Conservation (phyloP, 192 early-diverging fungal genomes). For the Mortierella antarctica region DNA sequence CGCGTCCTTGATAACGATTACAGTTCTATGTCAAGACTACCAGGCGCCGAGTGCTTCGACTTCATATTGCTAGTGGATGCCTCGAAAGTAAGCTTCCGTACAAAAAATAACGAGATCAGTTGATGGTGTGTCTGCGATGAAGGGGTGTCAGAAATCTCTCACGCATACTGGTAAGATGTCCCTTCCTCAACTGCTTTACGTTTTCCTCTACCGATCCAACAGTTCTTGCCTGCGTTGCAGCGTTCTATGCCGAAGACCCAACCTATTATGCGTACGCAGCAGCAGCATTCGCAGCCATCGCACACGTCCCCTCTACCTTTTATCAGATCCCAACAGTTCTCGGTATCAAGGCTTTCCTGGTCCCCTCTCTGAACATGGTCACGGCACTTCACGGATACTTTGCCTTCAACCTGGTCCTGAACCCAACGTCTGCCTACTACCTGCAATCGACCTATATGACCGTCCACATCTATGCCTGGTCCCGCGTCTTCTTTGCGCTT, state of each 20-base stretch:
- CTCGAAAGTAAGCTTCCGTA: slow-evolving; percentile 28
- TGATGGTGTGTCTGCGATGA: background rate
- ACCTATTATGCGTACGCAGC: slow-evolving; percentile 42
- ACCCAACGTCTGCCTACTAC: slow-evolving; percentile 43
- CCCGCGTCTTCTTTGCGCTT: slow-evolving; percentile 47
- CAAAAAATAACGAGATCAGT: background rate
- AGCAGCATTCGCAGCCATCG: slow-evolving; percentile 17
- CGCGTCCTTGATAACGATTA: background rate
- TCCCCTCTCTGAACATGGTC: slow-evolving; percentile 32
- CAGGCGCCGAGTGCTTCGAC: slow-evolving; percentile 28
- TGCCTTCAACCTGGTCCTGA: slow-evolving; percentile 36
- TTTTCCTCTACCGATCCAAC: background rate
- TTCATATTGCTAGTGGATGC: slow-evolving; percentile 43
- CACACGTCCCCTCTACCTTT: slow-evolving; percentile 45
- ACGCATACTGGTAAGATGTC: background rate
- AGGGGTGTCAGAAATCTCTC: background rate
- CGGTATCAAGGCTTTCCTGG: slow-evolving; percentile 50
- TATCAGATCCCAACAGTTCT: slow-evolving; percentile 50
- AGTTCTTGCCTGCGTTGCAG: slow-evolving; percentile 41
- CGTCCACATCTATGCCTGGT: slow-evolving; percentile 53
- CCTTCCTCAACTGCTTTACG: background rate
- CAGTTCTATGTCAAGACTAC: slow-evolving; percentile 46
- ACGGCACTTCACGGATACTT: slow-evolving; percentile 47
- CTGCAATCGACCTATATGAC: slow-evolving; percentile 47
- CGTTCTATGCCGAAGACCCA: slow-evolving; percentile 44